These are phyloP conservation scores for Proliferodiscus dingleyae DNA, from an alignment of 2,329 filamentous ascomycete species.

Conservation along the genomic window DNA sequence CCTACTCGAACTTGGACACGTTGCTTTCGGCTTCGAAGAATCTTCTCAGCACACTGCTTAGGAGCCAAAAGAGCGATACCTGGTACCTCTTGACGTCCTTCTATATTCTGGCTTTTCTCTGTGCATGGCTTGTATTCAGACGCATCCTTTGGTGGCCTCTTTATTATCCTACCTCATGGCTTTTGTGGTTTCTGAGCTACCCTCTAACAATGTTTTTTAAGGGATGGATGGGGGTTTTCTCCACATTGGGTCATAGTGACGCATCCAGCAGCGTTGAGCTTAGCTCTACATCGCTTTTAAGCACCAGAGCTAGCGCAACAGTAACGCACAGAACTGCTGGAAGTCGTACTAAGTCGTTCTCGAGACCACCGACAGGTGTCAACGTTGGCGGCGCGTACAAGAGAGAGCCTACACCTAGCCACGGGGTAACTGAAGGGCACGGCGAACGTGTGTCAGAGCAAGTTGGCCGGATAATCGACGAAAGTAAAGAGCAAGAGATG, in stretches of 20 bases:
- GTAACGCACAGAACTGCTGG: constrained; percentile 19
- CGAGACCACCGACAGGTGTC: constrained; percentile 39
- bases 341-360: constrained; percentile 11
- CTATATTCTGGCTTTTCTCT: constrained; percentile 72
- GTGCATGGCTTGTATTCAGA: constrained; percentile 81
- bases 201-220: constrained; percentile 67
- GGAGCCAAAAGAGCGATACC: constrained; percentile 91
- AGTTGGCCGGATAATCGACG: constrained; percentile 50
- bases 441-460: constrained; percentile 43
- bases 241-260: constrained; percentile 40
- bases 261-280: constrained; percentile 8
- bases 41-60: constrained; percentile 72
- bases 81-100: constrained; percentile 95
- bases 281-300: constrained; percentile 16
- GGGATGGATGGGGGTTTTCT: constrained; percentile 50
- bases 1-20: constrained; percentile 73
- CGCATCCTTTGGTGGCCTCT: constrained; percentile 83
- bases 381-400: constrained; percentile 40
- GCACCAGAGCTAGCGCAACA: constrained; percentile 5
- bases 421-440: constrained; percentile 20
- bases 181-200: constrained; percentile 86
- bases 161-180: constrained; percentile 60
- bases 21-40: constrained; percentile 70
- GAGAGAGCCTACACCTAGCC: constrained; percentile 19
- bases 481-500: constrained; percentile 29